These are phyloP conservation scores for Ustilago sp. DNA, from an alignment of 1,284 basidiomycete genomes.

Conservation along the genomic window DNA sequence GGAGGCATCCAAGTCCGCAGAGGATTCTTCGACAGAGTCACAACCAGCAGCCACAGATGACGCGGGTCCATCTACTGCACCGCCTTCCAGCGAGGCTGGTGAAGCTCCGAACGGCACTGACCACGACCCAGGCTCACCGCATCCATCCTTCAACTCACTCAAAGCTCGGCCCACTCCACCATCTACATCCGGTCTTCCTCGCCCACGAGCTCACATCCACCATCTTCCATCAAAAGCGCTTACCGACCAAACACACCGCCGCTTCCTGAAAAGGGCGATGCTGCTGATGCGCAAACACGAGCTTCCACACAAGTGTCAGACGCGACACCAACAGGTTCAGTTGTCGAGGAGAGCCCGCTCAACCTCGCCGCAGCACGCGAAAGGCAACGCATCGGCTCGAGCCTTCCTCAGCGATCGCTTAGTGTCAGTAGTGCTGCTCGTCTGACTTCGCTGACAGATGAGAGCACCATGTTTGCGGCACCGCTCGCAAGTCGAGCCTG, in stretches of 20 bases:
- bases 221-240: constrained; percentile 42
- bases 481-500: constrained; percentile 22
- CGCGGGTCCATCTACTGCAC: background rate
- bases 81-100: constrained; percentile 14
- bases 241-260: constrained; percentile 32
- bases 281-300: background rate
- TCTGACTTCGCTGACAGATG: constrained; percentile 45
- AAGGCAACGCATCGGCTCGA: constrained; percentile 35
- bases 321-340: constrained; percentile 34
- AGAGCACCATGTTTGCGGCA: constrained; percentile 49
- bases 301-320: constrained; percentile 14
- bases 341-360: constrained; percentile 45
- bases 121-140: constrained; percentile 45
- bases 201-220: constrained; percentile 45
- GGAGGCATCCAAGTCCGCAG: constrained; percentile 2
- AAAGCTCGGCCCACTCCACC: constrained; percentile 60
- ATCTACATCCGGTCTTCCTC: constrained; percentile 50
- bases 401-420: constrained; percentile 35
- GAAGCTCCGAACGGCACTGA: constrained; percentile 20
- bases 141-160: constrained; percentile 60
- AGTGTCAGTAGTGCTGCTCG: constrained; percentile 46
- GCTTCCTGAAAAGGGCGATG: background rate
- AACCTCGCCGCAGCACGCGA: constrained; percentile 49
- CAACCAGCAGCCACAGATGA: background rate
- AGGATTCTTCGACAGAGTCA: background rate